Conservation (phyloP, 2,329 filamentous ascomycete genomes). For the Monilinia polystroma region DNA sequence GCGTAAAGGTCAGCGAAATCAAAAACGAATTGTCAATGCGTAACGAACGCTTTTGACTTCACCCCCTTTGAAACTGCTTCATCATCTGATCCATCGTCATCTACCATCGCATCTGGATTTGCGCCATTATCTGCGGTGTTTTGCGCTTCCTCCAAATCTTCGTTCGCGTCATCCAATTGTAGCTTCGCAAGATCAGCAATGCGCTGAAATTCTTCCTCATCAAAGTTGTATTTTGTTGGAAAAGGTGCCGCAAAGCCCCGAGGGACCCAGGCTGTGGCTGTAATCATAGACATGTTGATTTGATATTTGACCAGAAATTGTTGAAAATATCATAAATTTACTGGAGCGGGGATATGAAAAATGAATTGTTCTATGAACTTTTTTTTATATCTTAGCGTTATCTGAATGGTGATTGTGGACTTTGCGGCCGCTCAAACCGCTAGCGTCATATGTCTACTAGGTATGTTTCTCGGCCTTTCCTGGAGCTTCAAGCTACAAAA, state of each 20-base stretch:
- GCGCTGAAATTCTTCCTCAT: slow-evolving; percentile 57
- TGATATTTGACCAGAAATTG: slow-evolving; percentile 1
- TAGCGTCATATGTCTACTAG: background rate
- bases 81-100: slow-evolving; percentile 41
- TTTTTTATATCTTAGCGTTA: slow-evolving; percentile 24
- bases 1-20: slow-evolving; percentile 31
- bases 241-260: slow-evolving; percentile 59
- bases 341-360: slow-evolving; percentile 20
- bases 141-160: slow-evolving; percentile 67
- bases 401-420: background rate
- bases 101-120: slow-evolving; percentile 44
- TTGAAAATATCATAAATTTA: slow-evolving; percentile 9
- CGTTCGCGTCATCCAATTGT: slow-evolving; percentile 83
- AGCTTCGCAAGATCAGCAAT: slow-evolving; percentile 58
- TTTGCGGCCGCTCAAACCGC: slow-evolving; percentile 19
- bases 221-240: slow-evolving; percentile 56
- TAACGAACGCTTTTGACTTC: slow-evolving; percentile 45
- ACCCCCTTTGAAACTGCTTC: slow-evolving; percentile 36
- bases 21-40: slow-evolving; percentile 26
- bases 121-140: slow-evolving; percentile 37
- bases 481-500: background rate
- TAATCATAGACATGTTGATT: slow-evolving; percentile 51
- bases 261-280: slow-evolving; percentile 58
- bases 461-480: background rate
- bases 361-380: slow-evolving; percentile 18